A percentile compares a stretch with the other conserved stretches of the same genome.
These are phyloP conservation scores for Neurospora discreta DNA, from an alignment of 495 filamentous ascomycete genomes.

Conservation along the genomic window DNA sequence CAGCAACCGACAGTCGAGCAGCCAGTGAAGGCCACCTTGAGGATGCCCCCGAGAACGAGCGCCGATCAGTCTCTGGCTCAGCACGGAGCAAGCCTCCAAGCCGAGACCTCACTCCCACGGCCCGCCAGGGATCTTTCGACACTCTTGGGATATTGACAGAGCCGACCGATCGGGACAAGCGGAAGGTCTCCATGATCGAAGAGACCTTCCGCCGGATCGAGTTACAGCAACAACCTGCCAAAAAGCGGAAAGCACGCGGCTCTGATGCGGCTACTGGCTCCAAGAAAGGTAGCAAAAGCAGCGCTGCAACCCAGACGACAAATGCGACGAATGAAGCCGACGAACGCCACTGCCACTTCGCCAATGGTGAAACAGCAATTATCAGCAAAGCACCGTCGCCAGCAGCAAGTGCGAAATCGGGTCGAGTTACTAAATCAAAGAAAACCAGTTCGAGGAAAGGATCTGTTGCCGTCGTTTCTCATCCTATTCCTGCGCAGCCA, in stretches of 20 bases:
- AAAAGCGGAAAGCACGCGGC: slow-evolving; percentile 47
- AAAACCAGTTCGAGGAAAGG: slow-evolving; percentile 6
- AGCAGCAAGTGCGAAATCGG: slow-evolving; percentile 24
- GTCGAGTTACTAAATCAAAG: slow-evolving; percentile 23
- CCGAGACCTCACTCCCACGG: slow-evolving; percentile 67
- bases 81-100: slow-evolving; percentile 63
- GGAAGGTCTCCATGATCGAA: slow-evolving; percentile 77
- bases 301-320: slow-evolving; percentile 22
- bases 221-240: slow-evolving; percentile 34
- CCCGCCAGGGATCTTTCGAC: slow-evolving; percentile 40
- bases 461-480: slow-evolving; percentile 15
- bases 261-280: slow-evolving; percentile 42
- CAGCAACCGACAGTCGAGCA: slow-evolving; percentile 66
- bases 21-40: slow-evolving; percentile 58
- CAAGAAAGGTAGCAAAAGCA: slow-evolving; percentile 28
- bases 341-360: slow-evolving; percentile 35
- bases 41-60: slow-evolving; percentile 44
- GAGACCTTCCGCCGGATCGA: slow-evolving; percentile 60
- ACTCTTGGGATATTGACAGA: slow-evolving; percentile 44
- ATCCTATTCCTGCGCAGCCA: slow-evolving; percentile 24
- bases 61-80: slow-evolving; percentile 63
- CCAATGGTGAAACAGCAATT: slow-evolving; percentile 37
- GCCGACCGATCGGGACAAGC: slow-evolving; percentile 74
- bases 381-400: slow-evolving; percentile 38
- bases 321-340: slow-evolving; percentile 20